Evolutionary conservation across 2,329 filamentous ascomycete species (phyloP).

Genomic region (Talaromyces islandicus): DNA sequence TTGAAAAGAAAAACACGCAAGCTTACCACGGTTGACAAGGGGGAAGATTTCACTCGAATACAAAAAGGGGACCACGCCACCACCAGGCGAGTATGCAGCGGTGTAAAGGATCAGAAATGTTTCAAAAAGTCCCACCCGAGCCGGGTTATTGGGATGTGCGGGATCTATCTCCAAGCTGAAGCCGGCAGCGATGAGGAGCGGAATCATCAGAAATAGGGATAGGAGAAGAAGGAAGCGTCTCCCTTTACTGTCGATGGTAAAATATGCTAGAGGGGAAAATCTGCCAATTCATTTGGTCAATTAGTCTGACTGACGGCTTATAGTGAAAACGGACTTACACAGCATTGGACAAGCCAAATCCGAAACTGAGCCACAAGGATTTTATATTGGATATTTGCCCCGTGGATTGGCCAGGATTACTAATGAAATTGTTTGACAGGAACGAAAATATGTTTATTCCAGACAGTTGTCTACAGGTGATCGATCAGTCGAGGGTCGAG

Average conservation of each 20-base stretch:
- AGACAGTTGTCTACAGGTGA: constrained; percentile 5
- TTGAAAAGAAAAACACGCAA: no score
- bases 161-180: constrained; percentile 10
- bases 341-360: constrained; percentile 13
- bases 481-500: background rate
- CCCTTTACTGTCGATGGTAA: constrained; percentile 14
- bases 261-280: constrained; percentile 15
- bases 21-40: constrained; percentile 9
- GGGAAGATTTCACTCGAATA: constrained; percentile 13
- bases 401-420: background rate
- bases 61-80: constrained; percentile 10
- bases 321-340: constrained; percentile 8
- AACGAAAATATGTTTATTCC: constrained; percentile 18
- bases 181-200: constrained; percentile 13
- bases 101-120: constrained; percentile 9
- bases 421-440: constrained; percentile 10
- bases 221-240: constrained; percentile 14
- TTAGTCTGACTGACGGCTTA: background rate
- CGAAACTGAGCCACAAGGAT: constrained; percentile 14
- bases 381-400: constrained; percentile 2
- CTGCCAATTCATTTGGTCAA: background rate
- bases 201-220: constrained; percentile 15
- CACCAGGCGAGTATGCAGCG: constrained; percentile 11
- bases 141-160: background rate
- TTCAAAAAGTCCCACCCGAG: constrained; percentile 4